Conservation (phyloP, 164 flowering plant species). For the Protea cynaroides region DNA sequence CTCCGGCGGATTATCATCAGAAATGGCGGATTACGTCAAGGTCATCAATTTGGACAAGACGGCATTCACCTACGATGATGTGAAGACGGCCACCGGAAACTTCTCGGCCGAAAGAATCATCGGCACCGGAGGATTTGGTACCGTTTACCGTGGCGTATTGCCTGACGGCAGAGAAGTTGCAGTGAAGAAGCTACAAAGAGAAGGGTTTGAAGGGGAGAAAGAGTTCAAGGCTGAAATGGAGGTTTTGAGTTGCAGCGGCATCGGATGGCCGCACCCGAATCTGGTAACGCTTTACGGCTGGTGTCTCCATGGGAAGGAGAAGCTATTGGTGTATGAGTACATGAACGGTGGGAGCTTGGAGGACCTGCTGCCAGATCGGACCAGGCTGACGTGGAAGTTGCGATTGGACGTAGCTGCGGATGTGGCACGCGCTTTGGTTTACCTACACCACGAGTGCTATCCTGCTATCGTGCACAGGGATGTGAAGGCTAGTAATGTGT, state of each 20-base stretch:
- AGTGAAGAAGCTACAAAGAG: slow-evolving; percentile 74
- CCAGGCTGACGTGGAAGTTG: slow-evolving; percentile 43
- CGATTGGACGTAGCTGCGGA: slow-evolving; percentile 62
- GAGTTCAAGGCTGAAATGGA: slow-evolving; percentile 92
- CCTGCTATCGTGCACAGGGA: slow-evolving; percentile 83
- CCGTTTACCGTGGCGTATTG: slow-evolving; percentile 64
- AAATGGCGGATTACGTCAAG: slow-evolving; percentile 46
- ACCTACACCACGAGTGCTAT: slow-evolving; percentile 79
- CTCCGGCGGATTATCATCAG: slow-evolving; percentile 47
- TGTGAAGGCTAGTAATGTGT: slow-evolving; percentile 86
- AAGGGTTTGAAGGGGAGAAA: slow-evolving; percentile 75
- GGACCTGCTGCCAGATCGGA: slow-evolving; percentile 48
- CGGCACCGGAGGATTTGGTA: slow-evolving; percentile 81
- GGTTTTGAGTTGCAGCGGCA: slow-evolving; percentile 52
- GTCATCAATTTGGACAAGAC: slow-evolving; percentile 65
- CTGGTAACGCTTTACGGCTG: slow-evolving; percentile 82
- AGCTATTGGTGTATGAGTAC: slow-evolving; percentile 73
- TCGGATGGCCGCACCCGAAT: slow-evolving; percentile 84
- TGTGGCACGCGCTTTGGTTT: slow-evolving; percentile 71
- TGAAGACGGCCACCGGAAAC: slow-evolving; percentile 57
- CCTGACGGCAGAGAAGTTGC: slow-evolving; percentile 85
- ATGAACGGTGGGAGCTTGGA: slow-evolving; percentile 91
- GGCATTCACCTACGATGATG: slow-evolving; percentile 65
- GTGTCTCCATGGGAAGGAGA: slow-evolving; percentile 73
- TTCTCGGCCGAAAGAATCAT: slow-evolving; percentile 62